Base-by-base conservation (phyloP, 495 filamentous ascomycete genomes). In the Xylaria grammica region DNA sequence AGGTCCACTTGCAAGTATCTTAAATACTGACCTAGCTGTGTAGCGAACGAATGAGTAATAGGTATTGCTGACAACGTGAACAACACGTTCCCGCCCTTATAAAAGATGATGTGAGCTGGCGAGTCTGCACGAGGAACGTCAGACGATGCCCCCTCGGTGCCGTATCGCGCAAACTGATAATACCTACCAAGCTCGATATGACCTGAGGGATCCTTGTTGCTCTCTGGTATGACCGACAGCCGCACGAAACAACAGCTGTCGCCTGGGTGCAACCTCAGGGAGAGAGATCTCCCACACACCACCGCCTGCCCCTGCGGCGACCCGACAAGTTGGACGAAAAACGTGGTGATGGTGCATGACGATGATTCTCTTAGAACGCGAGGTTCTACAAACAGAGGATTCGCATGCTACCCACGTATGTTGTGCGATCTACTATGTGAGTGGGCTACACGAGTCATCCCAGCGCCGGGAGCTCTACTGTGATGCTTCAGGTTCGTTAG, bases 321-420 rank as follows among this genome's bases (percentile, higher is more conserved):
- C 17, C 42, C 29, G 56, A 29, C 40, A 24, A 17, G 40, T 27
- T 36, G 42, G 40, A 48, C 42, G 29, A 24, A 15, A 34, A 46
- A 48, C 55, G 26, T 59, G 29, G 40, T 32, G 26, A 59, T n/a
- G n/a, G n/a, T 45, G 40, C 40, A 56, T 27, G 11, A 29, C 29
- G 34, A 20, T 53, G n/a, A 29, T 27, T 53, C n/a, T 53, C 11
- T 11, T 19, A 27, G 51, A 5, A 1, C 32, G 8, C 32, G 3
- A 19, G 17, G 29, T 34, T 32, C 24, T 46, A 7, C 26, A 40
- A 48, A 32, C n/a, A 20, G 48, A n/a, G 17, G 5, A 48, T 27
- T 46, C 56, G 54, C 36, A 58, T 59, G 19, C 56, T 11, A 59
- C 56, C 29, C 20, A n/a, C 17, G 19, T 15, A 57, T 44, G 42